Conservation (phyloP, 805 yeast species). For the Metschnikowia aberdeeniae region DNA sequence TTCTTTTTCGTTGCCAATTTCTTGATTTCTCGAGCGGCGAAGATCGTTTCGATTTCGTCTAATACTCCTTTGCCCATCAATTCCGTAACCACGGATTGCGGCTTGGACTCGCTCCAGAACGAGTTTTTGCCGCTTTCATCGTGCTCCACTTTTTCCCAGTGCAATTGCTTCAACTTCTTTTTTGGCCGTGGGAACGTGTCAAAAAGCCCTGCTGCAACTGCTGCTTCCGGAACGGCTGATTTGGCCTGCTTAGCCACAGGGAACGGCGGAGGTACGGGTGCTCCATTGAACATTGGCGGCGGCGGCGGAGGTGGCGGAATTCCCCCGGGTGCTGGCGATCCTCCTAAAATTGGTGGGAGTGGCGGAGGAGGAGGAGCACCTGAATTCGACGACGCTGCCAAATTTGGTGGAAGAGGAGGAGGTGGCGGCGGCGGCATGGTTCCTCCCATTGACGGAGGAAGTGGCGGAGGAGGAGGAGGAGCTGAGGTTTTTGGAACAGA, state of each 20-base stretch:
- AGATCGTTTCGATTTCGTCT: slow-evolving; percentile 57
- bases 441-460: slow-evolving; percentile 7
- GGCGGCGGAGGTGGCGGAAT: slow-evolving; percentile 23
- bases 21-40: slow-evolving; percentile 52
- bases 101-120: slow-evolving; percentile 54
- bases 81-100: slow-evolving; percentile 42
- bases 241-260: slow-evolving; percentile 13
- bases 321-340: slow-evolving; percentile 11
- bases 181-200: slow-evolving; percentile 55
- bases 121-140: slow-evolving; percentile 44
- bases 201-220: slow-evolving; percentile 24
- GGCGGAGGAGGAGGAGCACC: slow-evolving; percentile 23
- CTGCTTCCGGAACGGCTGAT: slow-evolving; percentile 12
- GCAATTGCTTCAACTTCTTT: slow-evolving; percentile 68
- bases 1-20: slow-evolving; percentile 41
- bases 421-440: slow-evolving; percentile 26
- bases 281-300: slow-evolving; percentile 19
- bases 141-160: slow-evolving; percentile 72
- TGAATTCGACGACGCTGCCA: slow-evolving; percentile 12
- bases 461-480: slow-evolving; percentile 26
- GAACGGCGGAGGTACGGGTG: slow-evolving; percentile 27
- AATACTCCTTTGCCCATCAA: slow-evolving; percentile 59
- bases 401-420: slow-evolving; percentile 19
- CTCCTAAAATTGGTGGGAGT: slow-evolving; percentile 22
- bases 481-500: neutral